Conservation (phyloP, 192 early-diverging fungal species). For the Coemansia sp. region DNA sequence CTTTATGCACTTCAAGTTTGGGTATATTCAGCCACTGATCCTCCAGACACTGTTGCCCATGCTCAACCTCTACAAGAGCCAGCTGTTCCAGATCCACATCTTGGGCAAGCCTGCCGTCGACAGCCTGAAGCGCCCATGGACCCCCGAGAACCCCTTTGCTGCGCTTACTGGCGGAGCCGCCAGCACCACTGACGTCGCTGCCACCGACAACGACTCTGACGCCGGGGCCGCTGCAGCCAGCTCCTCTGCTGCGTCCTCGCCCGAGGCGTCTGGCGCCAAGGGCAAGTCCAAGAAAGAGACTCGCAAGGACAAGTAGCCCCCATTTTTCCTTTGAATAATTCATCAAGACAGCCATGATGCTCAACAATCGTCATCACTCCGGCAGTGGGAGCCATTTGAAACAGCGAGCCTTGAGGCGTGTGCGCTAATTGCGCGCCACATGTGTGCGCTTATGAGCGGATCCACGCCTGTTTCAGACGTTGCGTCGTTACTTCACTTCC, state of each 20-base stretch:
- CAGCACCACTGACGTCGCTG: neutral
- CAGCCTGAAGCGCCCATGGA: slow-evolving; percentile 83
- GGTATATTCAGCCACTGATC: slow-evolving; percentile 83
- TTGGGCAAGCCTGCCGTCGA: slow-evolving; percentile 72
- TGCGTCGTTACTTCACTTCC: no score
- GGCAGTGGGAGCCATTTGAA: neutral
- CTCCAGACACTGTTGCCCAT: slow-evolving; percentile 81
- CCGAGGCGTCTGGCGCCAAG: slow-evolving; percentile 3
- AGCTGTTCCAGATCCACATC: slow-evolving; percentile 77
- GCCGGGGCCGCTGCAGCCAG: neutral
- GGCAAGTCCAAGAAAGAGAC: slow-evolving; percentile 18
- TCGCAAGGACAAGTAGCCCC: slow-evolving; percentile 26
- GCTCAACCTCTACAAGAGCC: slow-evolving; percentile 66
- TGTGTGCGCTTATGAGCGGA: neutral
- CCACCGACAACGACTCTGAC: slow-evolving; percentile 4
- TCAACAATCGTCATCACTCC: neutral
- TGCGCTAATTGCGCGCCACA: neutral
- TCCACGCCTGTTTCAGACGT: neutral
- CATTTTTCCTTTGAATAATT: neutral
- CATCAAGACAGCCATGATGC: neutral
- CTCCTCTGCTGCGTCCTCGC: slow-evolving; percentile 6
- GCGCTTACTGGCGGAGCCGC: slow-evolving; percentile 19
- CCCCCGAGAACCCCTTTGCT: slow-evolving; percentile 71
- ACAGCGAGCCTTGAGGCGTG: neutral
- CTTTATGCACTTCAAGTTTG: slow-evolving; percentile 84